These are phyloP conservation scores for Leccinum truebloodii DNA, from an alignment of 768 basidiomycete species.

Conservation along the genomic window DNA sequence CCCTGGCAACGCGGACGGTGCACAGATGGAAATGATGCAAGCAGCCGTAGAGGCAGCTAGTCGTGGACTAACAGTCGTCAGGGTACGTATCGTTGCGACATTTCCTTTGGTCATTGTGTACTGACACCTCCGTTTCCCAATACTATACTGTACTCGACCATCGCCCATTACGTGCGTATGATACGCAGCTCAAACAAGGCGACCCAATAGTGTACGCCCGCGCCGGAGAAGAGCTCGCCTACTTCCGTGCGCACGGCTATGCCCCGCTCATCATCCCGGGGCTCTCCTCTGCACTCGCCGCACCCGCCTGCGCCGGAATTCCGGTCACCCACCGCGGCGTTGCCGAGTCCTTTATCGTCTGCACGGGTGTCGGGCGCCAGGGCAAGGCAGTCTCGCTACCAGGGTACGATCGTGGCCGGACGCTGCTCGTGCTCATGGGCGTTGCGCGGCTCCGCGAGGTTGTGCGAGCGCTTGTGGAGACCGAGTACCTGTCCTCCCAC, in stretches of 20 bases:
- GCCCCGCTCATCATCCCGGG: slow-evolving; percentile 87
- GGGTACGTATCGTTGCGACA: slow-evolving; percentile 50
- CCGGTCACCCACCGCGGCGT: slow-evolving; percentile 96
- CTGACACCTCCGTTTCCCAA: background rate
- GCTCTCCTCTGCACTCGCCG: slow-evolving; percentile 86
- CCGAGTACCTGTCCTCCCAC: background rate
- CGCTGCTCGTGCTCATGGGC: slow-evolving; percentile 91
- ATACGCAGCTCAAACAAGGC: slow-evolving; percentile 85
- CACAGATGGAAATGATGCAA: slow-evolving; percentile 94
- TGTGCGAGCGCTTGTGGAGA: slow-evolving; percentile 54
- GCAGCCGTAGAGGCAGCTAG: slow-evolving; percentile 82
- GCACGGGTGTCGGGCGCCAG: slow-evolving; percentile 89
- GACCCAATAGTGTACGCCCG: slow-evolving; percentile 96
- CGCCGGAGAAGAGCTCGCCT: slow-evolving; percentile 91
- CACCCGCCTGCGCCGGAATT: slow-evolving; percentile 85
- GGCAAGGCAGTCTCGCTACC: slow-evolving; percentile 86
- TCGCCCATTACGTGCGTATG: background rate
- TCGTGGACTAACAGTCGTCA: slow-evolving; percentile 81
- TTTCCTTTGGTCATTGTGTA: background rate
- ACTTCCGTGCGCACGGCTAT: slow-evolving; percentile 85
- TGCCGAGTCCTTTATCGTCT: slow-evolving; percentile 84
- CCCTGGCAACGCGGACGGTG: slow-evolving; percentile 95
- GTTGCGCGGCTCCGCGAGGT: slow-evolving; percentile 82
- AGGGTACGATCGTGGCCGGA: slow-evolving; percentile 79
- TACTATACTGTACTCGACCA: background rate